These are phyloP conservation scores for Fennellomyces sp. DNA, from an alignment of 371 early-diverging fungal genomes.

Conservation along the genomic window DNA sequence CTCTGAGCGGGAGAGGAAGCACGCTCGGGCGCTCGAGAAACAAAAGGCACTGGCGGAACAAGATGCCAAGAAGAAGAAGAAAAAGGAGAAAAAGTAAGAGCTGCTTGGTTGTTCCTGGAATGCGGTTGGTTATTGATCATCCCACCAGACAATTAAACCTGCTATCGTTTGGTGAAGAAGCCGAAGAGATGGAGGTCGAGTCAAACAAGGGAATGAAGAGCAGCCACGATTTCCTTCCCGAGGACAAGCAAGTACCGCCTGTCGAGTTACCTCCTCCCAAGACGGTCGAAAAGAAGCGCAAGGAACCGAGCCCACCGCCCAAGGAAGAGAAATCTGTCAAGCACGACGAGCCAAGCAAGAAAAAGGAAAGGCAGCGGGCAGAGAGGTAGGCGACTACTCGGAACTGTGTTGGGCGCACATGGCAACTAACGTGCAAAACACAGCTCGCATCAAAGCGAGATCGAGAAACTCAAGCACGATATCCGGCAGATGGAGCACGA, in stretches of 20 bases:
- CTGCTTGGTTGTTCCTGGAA: not conserved
- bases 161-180: conserved; percentile 91
- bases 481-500: conserved; percentile 57
- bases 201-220: conserved; percentile 54
- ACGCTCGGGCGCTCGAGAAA: conserved; percentile 33
- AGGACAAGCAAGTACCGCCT: not conserved
- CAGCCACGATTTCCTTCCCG: conserved; percentile 65
- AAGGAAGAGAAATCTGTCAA: conserved; percentile 11
- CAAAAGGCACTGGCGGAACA: conserved; percentile 28
- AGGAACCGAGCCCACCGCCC: not conserved
- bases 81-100: conserved; percentile 66
- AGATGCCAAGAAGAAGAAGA: conserved; percentile 46
- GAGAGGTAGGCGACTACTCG: not conserved
- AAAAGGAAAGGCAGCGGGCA: not conserved
- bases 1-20: conserved; percentile 59
- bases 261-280: conserved; percentile 2
- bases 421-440: not conserved
- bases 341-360: not conserved
- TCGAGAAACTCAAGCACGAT: conserved; percentile 59
- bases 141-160: conserved; percentile 79
- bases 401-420: too few species aligned
- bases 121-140: conserved; percentile 2
- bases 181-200: conserved; percentile 54
- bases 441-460: conserved; percentile 16
- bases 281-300: conserved; percentile 14